phyloP scores from a whole-genome alignment of 2,329 filamentous ascomycete genomes.

The Periconia digitata region DNA sequence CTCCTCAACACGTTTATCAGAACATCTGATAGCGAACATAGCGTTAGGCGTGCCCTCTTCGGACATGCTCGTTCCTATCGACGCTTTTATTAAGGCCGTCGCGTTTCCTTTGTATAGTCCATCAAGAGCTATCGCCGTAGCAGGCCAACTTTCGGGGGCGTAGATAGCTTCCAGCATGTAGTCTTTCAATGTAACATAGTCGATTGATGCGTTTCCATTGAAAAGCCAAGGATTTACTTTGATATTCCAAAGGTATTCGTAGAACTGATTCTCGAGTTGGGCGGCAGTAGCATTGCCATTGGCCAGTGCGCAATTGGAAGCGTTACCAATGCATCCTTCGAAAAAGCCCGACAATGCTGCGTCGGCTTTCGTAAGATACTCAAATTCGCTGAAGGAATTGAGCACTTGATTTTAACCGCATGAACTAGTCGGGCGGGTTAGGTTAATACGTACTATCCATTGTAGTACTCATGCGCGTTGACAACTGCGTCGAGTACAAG shows the following conservation, averaged over 20 bases:
- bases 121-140: neutral
- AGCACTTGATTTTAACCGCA: slow-evolving; percentile 20
- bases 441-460: neutral
- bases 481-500: slow-evolving; percentile 48
- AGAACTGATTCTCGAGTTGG: slow-evolving; percentile 1
- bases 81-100: neutral
- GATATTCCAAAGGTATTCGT: neutral
- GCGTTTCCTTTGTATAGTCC: slow-evolving; percentile 1
- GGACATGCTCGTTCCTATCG: neutral
- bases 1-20: neutral
- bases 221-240: neutral
- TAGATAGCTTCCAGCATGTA: neutral
- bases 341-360: neutral
- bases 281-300: slow-evolving; percentile 1
- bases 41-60: neutral
- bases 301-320: slow-evolving; percentile 9
- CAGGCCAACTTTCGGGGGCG: neutral
- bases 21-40: neutral
- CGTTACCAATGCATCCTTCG: slow-evolving; percentile 1
- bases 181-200: neutral
- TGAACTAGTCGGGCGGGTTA: too few species aligned
- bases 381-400: slow-evolving; percentile 57
- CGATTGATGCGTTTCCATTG: neutral
- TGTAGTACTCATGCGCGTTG: slow-evolving; percentile 20
- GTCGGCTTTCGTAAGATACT: slow-evolving; percentile 42